Evolutionary conservation across 108 stramenopile genomes (phyloP), one percentile per base, ranked within the genome.

Genomic region (Craspedostauros australis): DNA sequence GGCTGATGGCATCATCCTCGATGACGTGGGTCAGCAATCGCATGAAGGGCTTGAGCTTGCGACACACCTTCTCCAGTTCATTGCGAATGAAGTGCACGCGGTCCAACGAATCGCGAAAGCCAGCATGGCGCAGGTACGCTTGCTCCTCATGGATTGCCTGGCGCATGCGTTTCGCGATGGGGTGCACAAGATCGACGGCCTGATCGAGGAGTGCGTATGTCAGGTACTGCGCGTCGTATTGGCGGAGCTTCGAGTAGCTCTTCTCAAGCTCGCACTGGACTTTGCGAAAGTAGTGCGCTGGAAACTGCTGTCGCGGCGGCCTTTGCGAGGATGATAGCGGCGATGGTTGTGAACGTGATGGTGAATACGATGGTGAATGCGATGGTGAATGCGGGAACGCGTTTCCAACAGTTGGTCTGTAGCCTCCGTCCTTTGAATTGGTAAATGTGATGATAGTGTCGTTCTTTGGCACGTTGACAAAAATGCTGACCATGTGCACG

Each of bases 181-280:
- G 64, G 4, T 42, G 58, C n/a, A 65, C 29, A 15, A 59, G 34
- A 38, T 71, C 64, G 11, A 61, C 70, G 9, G 59, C 19, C 31
- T 41, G 42, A 45, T 71, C 70, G 33, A 71, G 53, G 8, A 71
- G 38, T n/a, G 55, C 22, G 27, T 71, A 71, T 25, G 51, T 33
- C 24, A 71, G 45, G 26, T 65, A 65, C 58, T 61, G 63, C 16
- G 54, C 70, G 43, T 65, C 64, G 34, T 62, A 64, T 1, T 51
- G 58, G 9, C 70, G 41, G 30, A 71, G 33, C 27, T 58, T 64
- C 36, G 70, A 71, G 31, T 71, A 65, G 15, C 30, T 19, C 45
- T 65, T 64, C 15, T 58, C 37, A 4, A 71, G 32, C 38, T 71
- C 63, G 5, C 50, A 5, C 7, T 44, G 52, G 5, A 71, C 46